Base-by-base conservation (phyloP, 345 rosid species). In the Viola odorata region DNA sequence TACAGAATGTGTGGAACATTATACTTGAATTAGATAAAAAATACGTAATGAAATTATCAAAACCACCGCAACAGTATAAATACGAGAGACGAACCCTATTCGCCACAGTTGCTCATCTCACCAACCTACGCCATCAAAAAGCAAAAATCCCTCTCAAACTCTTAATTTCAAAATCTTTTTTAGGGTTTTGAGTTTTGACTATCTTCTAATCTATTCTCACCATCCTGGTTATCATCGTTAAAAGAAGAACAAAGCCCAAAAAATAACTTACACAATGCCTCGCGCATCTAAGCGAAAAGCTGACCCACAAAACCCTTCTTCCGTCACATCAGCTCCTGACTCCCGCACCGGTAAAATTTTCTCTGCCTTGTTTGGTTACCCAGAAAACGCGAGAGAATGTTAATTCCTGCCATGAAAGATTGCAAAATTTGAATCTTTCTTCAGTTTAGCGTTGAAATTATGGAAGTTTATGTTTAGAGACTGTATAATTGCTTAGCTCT, bases 201-300 rank as follows among this genome's bases (percentile, higher is more conserved):
- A 23, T 23, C 32, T 0, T 23, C 32, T 23, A 23, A 23, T 23
- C 32, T 23, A 0, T 23, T 23, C 32, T 23, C 32, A 23, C 32
- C 32, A 23, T 23, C 32, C 32, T 23, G 1, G 32, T 23, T 23
- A 23, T 23, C 32, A 39, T 41, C 49, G 13, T 23, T 37, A 0
- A 5, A 36, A 55, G 10, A 68, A n/a, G 37, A 40, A 51, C 6
- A 11, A 23, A 23, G n/a, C 32, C 32, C 32, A 23, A 23, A 23
- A 23, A 23, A 23, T 23, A 23, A 23, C 32, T 23, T 23, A 23
- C 32, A 13, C 42, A 53, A 78, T 75, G 82, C 79, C 78, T 60
- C 85, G 80, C 47, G 70, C 78, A 17, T 70, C 77, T 11, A 81
- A 81, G 75, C 44, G 82, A 60, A 81, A 81, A 58, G 65, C 74